These are phyloP conservation scores for Beta vulgaris DNA, from an alignment of 148 eudicot species.

Conservation along the genomic window DNA sequence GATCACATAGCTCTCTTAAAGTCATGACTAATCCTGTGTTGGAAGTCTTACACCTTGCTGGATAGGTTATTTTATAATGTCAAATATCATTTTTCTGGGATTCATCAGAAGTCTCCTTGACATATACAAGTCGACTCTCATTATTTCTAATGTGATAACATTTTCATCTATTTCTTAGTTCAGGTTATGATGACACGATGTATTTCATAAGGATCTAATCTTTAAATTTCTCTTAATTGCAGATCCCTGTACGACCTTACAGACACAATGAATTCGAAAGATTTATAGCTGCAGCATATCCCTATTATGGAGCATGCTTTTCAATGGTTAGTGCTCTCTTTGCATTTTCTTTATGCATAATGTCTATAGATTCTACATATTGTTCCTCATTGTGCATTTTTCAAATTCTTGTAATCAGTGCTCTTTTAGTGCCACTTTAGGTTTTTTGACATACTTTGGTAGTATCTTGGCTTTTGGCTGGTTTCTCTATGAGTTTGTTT, in stretches of 20 bases:
- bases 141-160: not conserved
- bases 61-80: not conserved
- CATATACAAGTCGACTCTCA: not conserved
- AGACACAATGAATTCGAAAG: conserved; percentile 90
- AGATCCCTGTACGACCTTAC: conserved; percentile 90
- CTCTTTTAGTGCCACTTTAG: not conserved
- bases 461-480: not conserved
- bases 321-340: too few relatives aligned
- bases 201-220: not conserved
- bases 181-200: not conserved
- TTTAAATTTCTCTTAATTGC: conserved; percentile 23
- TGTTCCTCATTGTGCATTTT: too few relatives aligned
- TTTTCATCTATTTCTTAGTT: not conserved
- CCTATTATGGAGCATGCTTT: conserved; percentile 89
- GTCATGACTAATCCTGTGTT: not conserved
- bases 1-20: not conserved
- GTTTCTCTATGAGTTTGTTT: not conserved
- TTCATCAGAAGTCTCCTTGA: not conserved
- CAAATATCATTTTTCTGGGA: not conserved
- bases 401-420: too few relatives aligned
- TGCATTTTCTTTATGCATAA: too few relatives aligned
- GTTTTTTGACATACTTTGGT: not conserved
- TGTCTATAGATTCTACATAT: too few relatives aligned
- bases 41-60: not conserved
- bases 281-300: conserved; percentile 77